Conservation (phyloP, 768 basidiomycete species). For the Leccinum olivaceopallidum region DNA sequence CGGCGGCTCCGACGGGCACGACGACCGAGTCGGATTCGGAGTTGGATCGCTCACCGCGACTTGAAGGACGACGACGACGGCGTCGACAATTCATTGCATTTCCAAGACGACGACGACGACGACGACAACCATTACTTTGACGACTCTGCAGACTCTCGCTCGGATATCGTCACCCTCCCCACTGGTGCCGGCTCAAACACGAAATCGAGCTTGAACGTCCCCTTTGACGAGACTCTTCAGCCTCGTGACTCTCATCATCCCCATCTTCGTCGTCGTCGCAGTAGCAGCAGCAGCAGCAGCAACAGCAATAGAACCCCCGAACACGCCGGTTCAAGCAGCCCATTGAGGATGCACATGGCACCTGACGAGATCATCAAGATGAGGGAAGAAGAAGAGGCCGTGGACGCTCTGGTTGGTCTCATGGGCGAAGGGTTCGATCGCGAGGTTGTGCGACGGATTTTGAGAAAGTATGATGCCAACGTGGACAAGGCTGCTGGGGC, state of each 20-base stretch:
- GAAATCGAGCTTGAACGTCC: no score
- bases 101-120: constrained; percentile 9
- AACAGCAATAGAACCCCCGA: background rate
- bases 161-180: no score
- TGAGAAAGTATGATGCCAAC: constrained; percentile 61
- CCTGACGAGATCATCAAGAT: constrained; percentile 21
- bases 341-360: constrained; percentile 17
- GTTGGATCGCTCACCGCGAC: constrained; percentile 14
- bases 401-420: constrained; percentile 37
- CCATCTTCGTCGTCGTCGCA: no score
- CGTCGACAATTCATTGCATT: constrained; percentile 17
- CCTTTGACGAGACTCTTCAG: no score
- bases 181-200: no score
- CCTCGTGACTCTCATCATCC: no score
- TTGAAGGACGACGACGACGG: background rate
- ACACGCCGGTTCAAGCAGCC: background rate
- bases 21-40: constrained; percentile 18
- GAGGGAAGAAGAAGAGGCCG: constrained; percentile 30
- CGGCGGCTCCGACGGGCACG: constrained; percentile 1
- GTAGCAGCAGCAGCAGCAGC: no score
- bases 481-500: constrained; percentile 56
- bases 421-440: constrained; percentile 43
- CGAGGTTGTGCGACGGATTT: constrained; percentile 52
- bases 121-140: no score
- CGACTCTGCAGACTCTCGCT: no score